Base-by-base conservation (phyloP, 306 rosid species). In the Senna siamea region DNA sequence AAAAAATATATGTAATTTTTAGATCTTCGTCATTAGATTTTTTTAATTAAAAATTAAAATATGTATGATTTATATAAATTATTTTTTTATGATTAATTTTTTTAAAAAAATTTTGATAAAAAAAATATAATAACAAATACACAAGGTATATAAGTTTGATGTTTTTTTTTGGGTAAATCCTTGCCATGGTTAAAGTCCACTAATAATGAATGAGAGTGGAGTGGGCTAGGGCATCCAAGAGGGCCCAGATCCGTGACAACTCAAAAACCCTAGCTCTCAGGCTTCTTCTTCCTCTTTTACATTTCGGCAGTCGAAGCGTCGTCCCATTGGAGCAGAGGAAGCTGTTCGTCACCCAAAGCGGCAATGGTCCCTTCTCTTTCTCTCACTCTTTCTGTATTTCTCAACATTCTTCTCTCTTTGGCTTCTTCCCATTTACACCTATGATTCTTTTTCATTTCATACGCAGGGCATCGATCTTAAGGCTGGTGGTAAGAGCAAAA, bases 401-500 rank as follows among this genome's bases (percentile, higher is more conserved):
- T 9, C 0, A 4, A 5, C 52, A 0, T 43, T 22, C 52, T 28
- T 66, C 41, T 0, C 9, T 26, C 14, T 13, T 4, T 30, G 1
- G 7, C 15, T 13, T 18, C 47, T 5, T 54, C 0, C 38, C 6
- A 14, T 41, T 67, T 15, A 41, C 46, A 0, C 55, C 67, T 0
- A 9, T 62, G 6, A 32, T 28, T 48, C 58, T 19, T 63, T 59
- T 76, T 53, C 23, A 53, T 66, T 53, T 12, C 23, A 26, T 1
- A 2, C 2, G 9, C 68, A 80, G 87, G 87, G 86, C 12, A 79
- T 82, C 70, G 82, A 82, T 76, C 86, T 93, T 5, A 89, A 88
- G 5, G 98, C 97, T 1, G 98, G 98, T 82, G 98, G 98, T 79
- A 92, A 92, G 92, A 82, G 85, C 90, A 93, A 93, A 81, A 88